phyloP scores from a whole-genome alignment of 2,329 filamentous ascomycete genomes.

The Diaporthe velutina region DNA sequence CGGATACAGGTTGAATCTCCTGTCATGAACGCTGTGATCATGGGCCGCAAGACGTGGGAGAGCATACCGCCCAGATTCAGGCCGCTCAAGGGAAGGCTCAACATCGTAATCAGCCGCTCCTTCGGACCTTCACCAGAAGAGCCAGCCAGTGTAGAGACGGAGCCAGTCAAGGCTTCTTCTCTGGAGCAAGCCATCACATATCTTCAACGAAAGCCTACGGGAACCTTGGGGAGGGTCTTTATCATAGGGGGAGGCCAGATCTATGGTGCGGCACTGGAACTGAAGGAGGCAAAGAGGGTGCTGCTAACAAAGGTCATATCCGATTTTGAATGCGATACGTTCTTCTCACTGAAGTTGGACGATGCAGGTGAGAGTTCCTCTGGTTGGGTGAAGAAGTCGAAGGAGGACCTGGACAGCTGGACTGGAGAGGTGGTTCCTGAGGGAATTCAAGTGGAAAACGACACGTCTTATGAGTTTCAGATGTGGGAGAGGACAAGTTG shows the following conservation, averaged over 20 bases:
- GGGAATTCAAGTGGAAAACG: slow-evolving; percentile 72
- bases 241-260: slow-evolving; percentile 93
- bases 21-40: slow-evolving; percentile 82
- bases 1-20: slow-evolving; percentile 47
- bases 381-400: slow-evolving; percentile 66
- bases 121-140: slow-evolving; percentile 44
- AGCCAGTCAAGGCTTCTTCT: slow-evolving; percentile 70
- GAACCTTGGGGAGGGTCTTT: slow-evolving; percentile 72
- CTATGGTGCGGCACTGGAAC: slow-evolving; percentile 77
- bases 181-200: slow-evolving; percentile 69
- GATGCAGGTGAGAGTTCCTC: slow-evolving; percentile 46
- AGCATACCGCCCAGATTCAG: slow-evolving; percentile 84
- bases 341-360: slow-evolving; percentile 74
- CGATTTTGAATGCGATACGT: slow-evolving; percentile 83
- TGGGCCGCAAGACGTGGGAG: slow-evolving; percentile 98
- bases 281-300: slow-evolving; percentile 70
- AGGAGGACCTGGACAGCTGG: slow-evolving; percentile 70
- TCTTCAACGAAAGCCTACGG: slow-evolving; percentile 53
- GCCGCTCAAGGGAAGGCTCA: slow-evolving; percentile 83
- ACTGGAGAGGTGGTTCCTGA: slow-evolving; percentile 73
- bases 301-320: slow-evolving; percentile 77
- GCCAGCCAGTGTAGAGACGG: slow-evolving; percentile 48
- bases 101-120: slow-evolving; percentile 81
- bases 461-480: slow-evolving; percentile 77
- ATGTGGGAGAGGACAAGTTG: slow-evolving; percentile 74